Percentiles rank a stretch among this genome's conserved stretches.
Conservation (phyloP, 768 basidiomycete genomes). For the Strobilomyces dryophilus region DNA sequence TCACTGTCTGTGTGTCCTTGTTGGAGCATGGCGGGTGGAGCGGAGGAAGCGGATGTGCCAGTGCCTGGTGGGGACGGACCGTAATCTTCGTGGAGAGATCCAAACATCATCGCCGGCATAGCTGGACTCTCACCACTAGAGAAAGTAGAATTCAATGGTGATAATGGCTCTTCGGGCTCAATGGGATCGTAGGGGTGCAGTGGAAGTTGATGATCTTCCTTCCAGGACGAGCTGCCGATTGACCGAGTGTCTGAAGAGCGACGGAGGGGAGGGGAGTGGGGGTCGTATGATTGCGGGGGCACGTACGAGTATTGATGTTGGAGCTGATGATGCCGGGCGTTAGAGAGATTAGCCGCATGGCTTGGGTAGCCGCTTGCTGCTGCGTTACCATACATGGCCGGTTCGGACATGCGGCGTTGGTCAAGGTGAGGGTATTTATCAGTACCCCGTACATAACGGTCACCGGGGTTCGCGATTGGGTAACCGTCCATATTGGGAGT, state of each 20-base stretch:
- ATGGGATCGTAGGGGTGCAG: constrained; percentile 32
- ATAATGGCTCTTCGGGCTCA: constrained; percentile 46
- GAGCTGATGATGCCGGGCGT: constrained; percentile 39
- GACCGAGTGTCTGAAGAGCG: constrained; percentile 44
- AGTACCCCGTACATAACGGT: constrained; percentile 38
- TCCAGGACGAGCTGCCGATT: constrained; percentile 33
- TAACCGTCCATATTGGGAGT: constrained; percentile 40
- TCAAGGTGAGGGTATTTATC: constrained; percentile 42
- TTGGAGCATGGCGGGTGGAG: constrained; percentile 30
- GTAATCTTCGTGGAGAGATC: constrained; percentile 46
- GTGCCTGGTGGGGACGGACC: constrained; percentile 62
- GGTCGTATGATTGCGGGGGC: constrained; percentile 32
- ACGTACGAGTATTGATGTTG: constrained; percentile 36
- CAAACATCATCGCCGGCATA: constrained; percentile 35
- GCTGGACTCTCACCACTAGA: constrained; percentile 39
- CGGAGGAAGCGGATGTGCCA: constrained; percentile 55
- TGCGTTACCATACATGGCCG: constrained; percentile 44
- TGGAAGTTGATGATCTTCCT: constrained; percentile 29
- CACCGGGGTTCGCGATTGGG: constrained; percentile 34
- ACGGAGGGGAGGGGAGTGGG: constrained; percentile 43
- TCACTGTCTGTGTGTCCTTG: constrained; percentile 13
- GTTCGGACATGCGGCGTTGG: constrained; percentile 69
- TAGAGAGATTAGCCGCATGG: constrained; percentile 29
- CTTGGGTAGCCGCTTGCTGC: constrained; percentile 38
- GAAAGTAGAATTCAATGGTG: constrained; percentile 53